Base-by-base conservation (phyloP, 73 alveolate genomes). In the Symbiodinium pilosum region DNA sequence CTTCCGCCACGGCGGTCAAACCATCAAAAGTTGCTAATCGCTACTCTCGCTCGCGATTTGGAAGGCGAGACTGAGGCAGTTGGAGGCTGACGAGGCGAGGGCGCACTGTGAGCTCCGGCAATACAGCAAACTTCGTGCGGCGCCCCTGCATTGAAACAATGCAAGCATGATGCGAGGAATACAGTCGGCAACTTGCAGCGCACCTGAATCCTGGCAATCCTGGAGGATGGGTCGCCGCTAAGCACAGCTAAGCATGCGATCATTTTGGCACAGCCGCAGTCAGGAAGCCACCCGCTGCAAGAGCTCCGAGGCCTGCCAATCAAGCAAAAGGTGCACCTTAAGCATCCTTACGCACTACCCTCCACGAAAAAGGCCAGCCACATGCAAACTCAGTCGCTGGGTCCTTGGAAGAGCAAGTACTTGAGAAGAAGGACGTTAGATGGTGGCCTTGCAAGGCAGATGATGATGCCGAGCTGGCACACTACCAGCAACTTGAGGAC, bases 401-500 rank as follows among this genome's bases (percentile, higher is more conserved):
- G 81, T 38, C 34, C 81, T 20, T 28, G 81, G 38, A 26, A 6
- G 9, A 11, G 36, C 36, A 2, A 56, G 75, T 3, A 56, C 73
- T 20, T 8, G 34, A 26, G 73, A 26, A 47, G 64, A 47, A 47
- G 24, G 24, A 16, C 64, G 8, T 8, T 24, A 51, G 7, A 51
- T 2, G 1, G 68, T 24, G 21, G 21, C 68, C 12, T 16, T 51
- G 68, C 68, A 51, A 51, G 81, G 81, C 81, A 64, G 81, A 91
- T 73, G 97, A 89, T 89, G 95, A 69, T 34, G 96, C 96, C 11
- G 77, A 68, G 87, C 83, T 86, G 30, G 97, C 97, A 5, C 81
- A 91, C 81, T 91, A 91, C 97, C 97, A 91, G 81, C 97, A 91
- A 81, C 88, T 91, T 43, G 97, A 91, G 97, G 97, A 9, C n/a